A percentile compares a stretch with the other conserved stretches of the same genome.
phyloP scores from a whole-genome alignment of 129 eudicot species.

The Centella asiatica region DNA sequence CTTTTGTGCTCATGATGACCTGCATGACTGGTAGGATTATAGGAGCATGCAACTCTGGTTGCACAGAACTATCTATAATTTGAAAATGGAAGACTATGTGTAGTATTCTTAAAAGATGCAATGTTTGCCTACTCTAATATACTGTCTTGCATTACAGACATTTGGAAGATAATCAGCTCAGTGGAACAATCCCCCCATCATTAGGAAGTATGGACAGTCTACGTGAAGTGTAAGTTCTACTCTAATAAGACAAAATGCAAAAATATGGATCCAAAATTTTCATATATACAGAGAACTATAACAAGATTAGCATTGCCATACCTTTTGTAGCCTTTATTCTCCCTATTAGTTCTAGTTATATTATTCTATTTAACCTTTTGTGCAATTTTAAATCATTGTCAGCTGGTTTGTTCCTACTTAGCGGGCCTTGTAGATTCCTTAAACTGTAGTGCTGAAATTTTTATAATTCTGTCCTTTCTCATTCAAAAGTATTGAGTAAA shows the following conservation, averaged over 20 bases:
- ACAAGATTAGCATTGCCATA: conserved; percentile 2
- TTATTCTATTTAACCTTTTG: not conserved
- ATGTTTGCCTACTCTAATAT: not conserved
- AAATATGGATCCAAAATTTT: not conserved
- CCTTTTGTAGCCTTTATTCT: conserved; percentile 10
- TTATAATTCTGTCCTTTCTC: not conserved
- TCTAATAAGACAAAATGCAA: conserved; percentile 1
- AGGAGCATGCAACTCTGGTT: not conserved
- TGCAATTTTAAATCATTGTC: conserved; percentile 1
- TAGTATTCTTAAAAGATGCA: not conserved
- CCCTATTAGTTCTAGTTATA: not conserved
- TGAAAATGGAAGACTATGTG: no score
- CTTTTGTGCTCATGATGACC: not conserved
- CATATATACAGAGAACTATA: conserved; percentile 11
- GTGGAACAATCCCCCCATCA: conserved; percentile 64
- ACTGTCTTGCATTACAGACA: conserved; percentile 35
- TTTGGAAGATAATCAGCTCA: conserved; percentile 56
- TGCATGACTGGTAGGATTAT: not conserved
- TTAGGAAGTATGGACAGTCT: conserved; percentile 40
- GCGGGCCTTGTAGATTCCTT: not conserved
- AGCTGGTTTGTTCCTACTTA: not conserved
- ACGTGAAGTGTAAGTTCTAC: conserved; percentile 54
- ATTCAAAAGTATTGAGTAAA: not conserved
- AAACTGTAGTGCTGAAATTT: not conserved
- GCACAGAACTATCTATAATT: no score